Conservation (phyloP, 148 eudicot genomes). For the Persicaria maculosa region DNA sequence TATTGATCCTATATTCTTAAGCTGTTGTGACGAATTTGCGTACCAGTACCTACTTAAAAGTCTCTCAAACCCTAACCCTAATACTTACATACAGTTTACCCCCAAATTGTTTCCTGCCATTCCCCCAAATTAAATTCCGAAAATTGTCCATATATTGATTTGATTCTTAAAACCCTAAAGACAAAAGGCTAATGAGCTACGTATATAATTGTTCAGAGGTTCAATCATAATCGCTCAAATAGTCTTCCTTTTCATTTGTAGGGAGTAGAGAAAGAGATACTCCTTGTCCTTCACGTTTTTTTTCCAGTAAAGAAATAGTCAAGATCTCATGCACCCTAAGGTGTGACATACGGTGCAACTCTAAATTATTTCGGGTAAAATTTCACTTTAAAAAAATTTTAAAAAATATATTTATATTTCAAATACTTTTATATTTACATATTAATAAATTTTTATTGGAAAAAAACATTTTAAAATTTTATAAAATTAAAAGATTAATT, state of each 20-base stretch:
- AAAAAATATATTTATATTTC: too few species aligned
- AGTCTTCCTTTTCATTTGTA: not conserved
- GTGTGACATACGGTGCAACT: too few species aligned
- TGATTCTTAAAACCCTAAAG: constrained; percentile 8
- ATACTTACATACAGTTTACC: not conserved
- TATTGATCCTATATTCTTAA: constrained; percentile 18
- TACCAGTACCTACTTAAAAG: constrained; percentile 9
- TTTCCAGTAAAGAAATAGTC: too few species aligned
- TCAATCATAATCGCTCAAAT: constrained; percentile 1
- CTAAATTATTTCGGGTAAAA: too few species aligned
- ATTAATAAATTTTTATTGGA: too few species aligned
- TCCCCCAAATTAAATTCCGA: not conserved
- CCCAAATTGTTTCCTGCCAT: not conserved
- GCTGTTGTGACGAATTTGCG: constrained; percentile 22
- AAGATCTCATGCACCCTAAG: too few species aligned
- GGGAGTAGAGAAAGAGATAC: not conserved
- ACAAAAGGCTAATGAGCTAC: not conserved
- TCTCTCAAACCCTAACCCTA: constrained; percentile 17
- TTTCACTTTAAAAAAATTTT: too few species aligned
- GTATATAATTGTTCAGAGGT: not conserved
- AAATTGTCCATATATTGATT: not conserved
- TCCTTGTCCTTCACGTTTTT: not conserved
- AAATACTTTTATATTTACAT: too few species aligned
- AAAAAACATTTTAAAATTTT: too few species aligned
- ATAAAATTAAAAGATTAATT: too few species aligned